phyloP scores from a whole-genome alignment of 202 grass and related monocot species.

The Sporobolus alterniflorus region DNA sequence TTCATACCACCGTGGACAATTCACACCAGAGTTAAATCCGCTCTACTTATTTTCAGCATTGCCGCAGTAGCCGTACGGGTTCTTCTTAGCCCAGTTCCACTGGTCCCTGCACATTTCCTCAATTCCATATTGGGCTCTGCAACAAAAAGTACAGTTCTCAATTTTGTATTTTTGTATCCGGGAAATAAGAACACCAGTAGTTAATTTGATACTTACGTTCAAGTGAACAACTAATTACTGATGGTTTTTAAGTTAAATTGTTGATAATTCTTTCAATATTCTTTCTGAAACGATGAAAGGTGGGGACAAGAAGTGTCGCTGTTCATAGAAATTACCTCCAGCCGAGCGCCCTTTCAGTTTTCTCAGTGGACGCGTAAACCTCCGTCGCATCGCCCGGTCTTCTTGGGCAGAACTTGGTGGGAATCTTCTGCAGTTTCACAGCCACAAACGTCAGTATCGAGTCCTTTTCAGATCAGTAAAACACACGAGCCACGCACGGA shows the following conservation, averaged over 20 bases:
- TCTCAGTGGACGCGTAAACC: constrained; percentile 67
- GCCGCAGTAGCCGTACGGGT: constrained; percentile 56
- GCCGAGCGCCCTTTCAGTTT: constrained; percentile 58
- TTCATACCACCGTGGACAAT: not conserved
- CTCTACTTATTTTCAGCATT: constrained; percentile 1
- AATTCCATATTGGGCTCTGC: constrained; percentile 75
- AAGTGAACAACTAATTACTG: not conserved
- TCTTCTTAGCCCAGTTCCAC: constrained; percentile 88
- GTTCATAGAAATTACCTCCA: constrained; percentile 56
- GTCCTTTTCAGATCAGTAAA: constrained; percentile 5
- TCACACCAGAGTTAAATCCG: not conserved
- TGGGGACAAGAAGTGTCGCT: not conserved
- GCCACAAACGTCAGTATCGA: constrained; percentile 37
- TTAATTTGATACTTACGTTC: not conserved
- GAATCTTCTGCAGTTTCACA: constrained; percentile 59
- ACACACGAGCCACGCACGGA: not conserved
- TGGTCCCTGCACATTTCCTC: constrained; percentile 95
- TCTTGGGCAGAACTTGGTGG: constrained; percentile 61
- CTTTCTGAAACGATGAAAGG: not conserved
- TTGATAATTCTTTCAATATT: not conserved
- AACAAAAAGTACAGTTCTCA: not conserved
- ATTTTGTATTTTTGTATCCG: not conserved
- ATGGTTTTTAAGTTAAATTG: not conserved
- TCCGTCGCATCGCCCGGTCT: constrained; percentile 64
- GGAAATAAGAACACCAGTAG: not conserved